These are phyloP conservation scores for Waltergamsia citrina DNA, from an alignment of 2,329 filamentous ascomycete species.

Conservation along the genomic window DNA sequence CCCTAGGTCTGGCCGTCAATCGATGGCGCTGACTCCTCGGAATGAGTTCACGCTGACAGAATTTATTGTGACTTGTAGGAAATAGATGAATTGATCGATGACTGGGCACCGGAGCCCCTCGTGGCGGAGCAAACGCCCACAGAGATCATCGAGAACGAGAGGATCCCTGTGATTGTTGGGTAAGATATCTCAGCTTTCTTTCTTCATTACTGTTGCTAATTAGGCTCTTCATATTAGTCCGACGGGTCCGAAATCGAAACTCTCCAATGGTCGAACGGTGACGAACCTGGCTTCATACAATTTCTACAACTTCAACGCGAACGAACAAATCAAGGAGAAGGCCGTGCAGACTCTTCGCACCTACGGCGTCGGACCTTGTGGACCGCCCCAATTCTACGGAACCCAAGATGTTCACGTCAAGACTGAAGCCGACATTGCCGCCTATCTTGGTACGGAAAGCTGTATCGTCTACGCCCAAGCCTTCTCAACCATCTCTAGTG, in stretches of 20 bases:
- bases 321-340: conserved; percentile 89
- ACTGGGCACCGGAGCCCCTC: conserved; percentile 92
- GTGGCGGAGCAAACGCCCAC: conserved; percentile 64
- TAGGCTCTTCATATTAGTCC: conserved; percentile 52
- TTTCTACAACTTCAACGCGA: conserved; percentile 93
- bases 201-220: neutral
- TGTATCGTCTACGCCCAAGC: conserved; percentile 95
- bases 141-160: conserved; percentile 77
- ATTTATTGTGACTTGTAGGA: conserved; percentile 49
- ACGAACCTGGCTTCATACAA: conserved; percentile 93
- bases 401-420: conserved; percentile 98
- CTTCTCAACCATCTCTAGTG: conserved; percentile 93
- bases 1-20: neutral
- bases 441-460: conserved; percentile 76
- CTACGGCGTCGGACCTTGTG: conserved; percentile 94
- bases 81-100: conserved; percentile 92
- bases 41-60: neutral
- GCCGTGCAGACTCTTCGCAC: conserved; percentile 88
- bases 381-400: conserved; percentile 94
- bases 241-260: conserved; percentile 81
- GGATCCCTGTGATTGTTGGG: conserved; percentile 80
- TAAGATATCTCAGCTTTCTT: conserved; percentile 29
- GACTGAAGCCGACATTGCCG: conserved; percentile 86
- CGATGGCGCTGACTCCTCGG: neutral
- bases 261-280: conserved; percentile 81